Evolutionary conservation across 2,329 filamentous ascomycete species (phyloP), one percentile per base, ranked within the genome.

Genomic region (Neopestalotiopsis clavispora): DNA sequence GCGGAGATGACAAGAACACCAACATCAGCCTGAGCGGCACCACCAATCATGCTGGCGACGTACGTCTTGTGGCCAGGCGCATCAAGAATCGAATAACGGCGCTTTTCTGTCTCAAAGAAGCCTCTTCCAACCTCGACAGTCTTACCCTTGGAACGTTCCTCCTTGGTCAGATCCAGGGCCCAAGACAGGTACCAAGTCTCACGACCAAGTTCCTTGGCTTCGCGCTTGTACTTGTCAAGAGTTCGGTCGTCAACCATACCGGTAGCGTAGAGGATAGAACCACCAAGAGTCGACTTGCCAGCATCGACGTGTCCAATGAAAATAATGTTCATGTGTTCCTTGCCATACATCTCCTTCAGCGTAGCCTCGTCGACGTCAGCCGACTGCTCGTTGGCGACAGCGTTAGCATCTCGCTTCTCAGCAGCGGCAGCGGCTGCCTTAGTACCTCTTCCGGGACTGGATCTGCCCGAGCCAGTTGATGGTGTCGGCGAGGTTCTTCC

Each of bases 191-290:
- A 99, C 96, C 96, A 99, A 3, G 95, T 97, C 84, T 98, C 96
- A 84, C 95, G 93, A 66, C 96, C 96, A 72, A 96, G 88, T 12
- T 98, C 96, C 86, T 97, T 98, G 65, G 96, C 95, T 77, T 99
- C 97, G 75, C 90, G 90, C 88, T 95, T 97, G 86, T 97, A 97
- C 84, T 99, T 99, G 67, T 99, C 96, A 87, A 99, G 90, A 45
- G 96, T 99, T 79, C 96, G 90, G 83, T 99, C 94, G 78, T 99
- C 97, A n/a, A 99, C 96, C 96, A 98, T 99, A 70, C 96, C 96
- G 4, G 95, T 98, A 66, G 90, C 90, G 80, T 96, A 97, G 14
- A 99, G 86, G 72, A 99, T 97, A 66, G 93, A 93, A 65, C 96
- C 96, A 78, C 96, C 96, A 5, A 99, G 87, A 3, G 96, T 99